Evolutionary conservation across 768 basidiomycete genomes (phyloP).

Genomic region (Butyriboletus loyo): DNA sequence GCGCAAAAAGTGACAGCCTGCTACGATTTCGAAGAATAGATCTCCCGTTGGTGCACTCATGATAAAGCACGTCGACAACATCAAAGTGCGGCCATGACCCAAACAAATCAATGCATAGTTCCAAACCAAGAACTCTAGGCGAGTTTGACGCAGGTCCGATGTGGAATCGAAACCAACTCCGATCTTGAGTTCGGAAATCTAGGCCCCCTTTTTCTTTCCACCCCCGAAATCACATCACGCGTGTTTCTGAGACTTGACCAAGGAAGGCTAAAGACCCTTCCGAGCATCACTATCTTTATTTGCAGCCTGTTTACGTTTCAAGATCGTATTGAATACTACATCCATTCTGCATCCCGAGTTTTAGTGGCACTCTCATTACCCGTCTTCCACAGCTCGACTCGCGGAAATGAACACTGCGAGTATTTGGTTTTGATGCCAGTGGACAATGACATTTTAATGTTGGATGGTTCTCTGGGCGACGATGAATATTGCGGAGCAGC

Average conservation of each 20-base stretch:
- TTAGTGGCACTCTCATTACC: neutral
- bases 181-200: slow-evolving; percentile 44
- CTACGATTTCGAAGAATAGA: too few relatives aligned
- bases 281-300: neutral
- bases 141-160: slow-evolving; percentile 36
- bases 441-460: neutral
- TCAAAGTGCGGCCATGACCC: too few relatives aligned
- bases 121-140: too few relatives aligned
- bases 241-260: slow-evolving; percentile 26
- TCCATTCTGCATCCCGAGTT: neutral
- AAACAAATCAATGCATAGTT: too few relatives aligned
- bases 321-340: too few relatives aligned
- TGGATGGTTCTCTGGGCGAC: neutral
- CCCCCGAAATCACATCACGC: slow-evolving; percentile 27
- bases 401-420: slow-evolving; percentile 8
- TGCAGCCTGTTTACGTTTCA: neutral
- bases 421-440: neutral
- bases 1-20: too few relatives aligned
- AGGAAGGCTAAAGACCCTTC: slow-evolving; percentile 31
- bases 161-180: slow-evolving; percentile 28
- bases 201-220: slow-evolving; percentile 26
- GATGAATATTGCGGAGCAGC: neutral
- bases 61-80: too few relatives aligned
- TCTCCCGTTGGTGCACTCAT: too few relatives aligned
- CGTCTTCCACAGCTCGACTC: neutral